Conservation (phyloP, 2,329 filamentous ascomycete species). For the Nectriaceae sp. region DNA sequence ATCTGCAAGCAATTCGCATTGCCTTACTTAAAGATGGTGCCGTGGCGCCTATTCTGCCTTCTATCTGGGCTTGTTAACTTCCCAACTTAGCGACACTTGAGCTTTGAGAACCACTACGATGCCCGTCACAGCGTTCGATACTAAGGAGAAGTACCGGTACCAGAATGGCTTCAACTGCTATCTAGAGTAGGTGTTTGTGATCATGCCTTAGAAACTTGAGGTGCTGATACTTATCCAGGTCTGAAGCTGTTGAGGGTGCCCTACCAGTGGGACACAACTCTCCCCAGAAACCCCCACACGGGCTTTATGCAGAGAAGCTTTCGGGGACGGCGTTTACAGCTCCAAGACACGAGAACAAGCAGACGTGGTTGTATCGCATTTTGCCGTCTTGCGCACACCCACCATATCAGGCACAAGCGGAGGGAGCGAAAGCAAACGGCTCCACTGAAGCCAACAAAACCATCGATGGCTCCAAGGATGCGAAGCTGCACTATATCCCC, state of each 20-base stretch:
- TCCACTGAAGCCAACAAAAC: conserved; percentile 28
- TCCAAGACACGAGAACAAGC: conserved; percentile 67
- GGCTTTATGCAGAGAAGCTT: conserved; percentile 80
- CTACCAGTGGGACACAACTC: conserved; percentile 78
- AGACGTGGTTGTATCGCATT: conserved; percentile 73
- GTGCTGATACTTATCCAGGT: conserved; percentile 47
- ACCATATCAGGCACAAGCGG: conserved; percentile 52
- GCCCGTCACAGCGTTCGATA: conserved; percentile 51
- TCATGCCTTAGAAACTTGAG: neutral
- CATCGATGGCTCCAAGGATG: conserved; percentile 20
- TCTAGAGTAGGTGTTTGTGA: conserved; percentile 63
- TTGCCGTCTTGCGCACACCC: conserved; percentile 64
- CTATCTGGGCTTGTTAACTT: neutral
- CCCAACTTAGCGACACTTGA: neutral
- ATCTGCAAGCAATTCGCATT: conserved; percentile 6
- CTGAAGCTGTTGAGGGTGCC: conserved; percentile 74
- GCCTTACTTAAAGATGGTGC: conserved; percentile 22
- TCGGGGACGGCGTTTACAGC: conserved; percentile 74
- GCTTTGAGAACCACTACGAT: conserved; percentile 34
- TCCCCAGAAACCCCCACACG: conserved; percentile 76
- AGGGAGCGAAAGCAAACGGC: conserved; percentile 21
- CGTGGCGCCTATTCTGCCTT: conserved; percentile 7
- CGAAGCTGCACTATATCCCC: conserved; percentile 48
- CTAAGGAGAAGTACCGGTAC: conserved; percentile 67
- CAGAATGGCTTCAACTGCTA: conserved; percentile 77